Percentiles rank a stretch among this genome's conserved stretches.
Conservation (phyloP, 1,284 basidiomycete species). For the Nidula niveotomentosa region DNA sequence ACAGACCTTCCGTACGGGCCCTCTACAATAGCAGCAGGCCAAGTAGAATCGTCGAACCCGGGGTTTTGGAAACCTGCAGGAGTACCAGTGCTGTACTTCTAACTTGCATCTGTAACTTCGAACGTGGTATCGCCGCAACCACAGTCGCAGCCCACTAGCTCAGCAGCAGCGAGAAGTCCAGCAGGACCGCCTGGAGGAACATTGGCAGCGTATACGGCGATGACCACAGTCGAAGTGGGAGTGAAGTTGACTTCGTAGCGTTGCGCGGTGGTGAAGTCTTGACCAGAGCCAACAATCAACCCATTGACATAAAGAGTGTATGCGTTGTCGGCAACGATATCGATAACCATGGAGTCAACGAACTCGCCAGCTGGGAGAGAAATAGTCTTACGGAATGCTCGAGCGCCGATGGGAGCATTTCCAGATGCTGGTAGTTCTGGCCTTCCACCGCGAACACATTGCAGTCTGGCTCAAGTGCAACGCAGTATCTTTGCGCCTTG, state of each 20-base stretch:
- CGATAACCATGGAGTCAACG: conserved; percentile 15
- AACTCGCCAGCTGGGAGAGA: conserved; percentile 13
- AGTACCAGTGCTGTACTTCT: conserved; percentile 10
- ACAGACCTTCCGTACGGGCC: conserved; percentile 18
- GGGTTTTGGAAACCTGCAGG: conserved; percentile 18
- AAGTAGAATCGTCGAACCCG: conserved; percentile 17
- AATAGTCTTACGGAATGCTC: conserved; percentile 26
- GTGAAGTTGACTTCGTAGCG: conserved; percentile 17
- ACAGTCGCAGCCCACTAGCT: conserved; percentile 6
- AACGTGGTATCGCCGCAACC: conserved; percentile 4
- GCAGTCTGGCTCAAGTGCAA: conserved; percentile 17
- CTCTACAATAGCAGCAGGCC: conserved; percentile 17
- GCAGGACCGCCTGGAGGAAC: conserved; percentile 12
- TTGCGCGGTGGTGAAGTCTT: conserved; percentile 11
- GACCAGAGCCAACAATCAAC: conserved; percentile 15
- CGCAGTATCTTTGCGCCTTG: conserved; percentile 18
- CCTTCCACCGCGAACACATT: conserved; percentile 27
- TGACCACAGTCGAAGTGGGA: conserved; percentile 11
- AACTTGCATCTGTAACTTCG: conserved; percentile 10
- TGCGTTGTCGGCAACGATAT: conserved; percentile 19
- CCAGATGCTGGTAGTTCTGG: conserved; percentile 9
- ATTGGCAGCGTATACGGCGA: conserved; percentile 15
- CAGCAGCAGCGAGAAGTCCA: conserved; percentile 14
- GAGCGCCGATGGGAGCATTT: conserved; percentile 17
- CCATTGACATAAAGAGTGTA: conserved; percentile 25